Base-by-base conservation (phyloP, 192 early-diverging fungal species). In the Cladochytrium replicatum region DNA sequence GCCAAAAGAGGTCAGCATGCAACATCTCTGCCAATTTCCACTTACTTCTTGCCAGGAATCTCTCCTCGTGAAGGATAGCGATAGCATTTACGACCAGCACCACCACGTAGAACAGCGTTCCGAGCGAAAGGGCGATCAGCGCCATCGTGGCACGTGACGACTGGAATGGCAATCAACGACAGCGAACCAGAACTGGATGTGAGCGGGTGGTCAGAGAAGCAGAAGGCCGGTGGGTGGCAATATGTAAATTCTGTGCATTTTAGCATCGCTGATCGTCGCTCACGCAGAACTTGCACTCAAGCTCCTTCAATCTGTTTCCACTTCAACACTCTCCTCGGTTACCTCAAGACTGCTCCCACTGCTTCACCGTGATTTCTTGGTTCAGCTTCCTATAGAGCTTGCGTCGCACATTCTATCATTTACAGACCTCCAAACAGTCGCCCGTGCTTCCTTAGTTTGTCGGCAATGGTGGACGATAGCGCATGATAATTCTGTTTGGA, bases 41-140 rank as follows among this genome's bases (percentile, higher is more conserved):
- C 75, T 56, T 81, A 93, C 89, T 89, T 60, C 86, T 69, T 6
- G 88, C 85, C 19, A 94, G 71, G 59, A 94, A 94, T 19, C 91
- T 82, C 51, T 94, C 88, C 67, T 94, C 91, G 58, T 88, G 88
- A 39, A 94, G 62, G 44, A 94, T 74, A 38, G 91, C 91, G 27
- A 94, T 69, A 19, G 84, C 87, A 64, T 94, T 94, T 52, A 92
- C 74, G 46, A 91, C 71, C 61, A 91, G 75, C 29, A 93, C 68
- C 29, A 71, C 52, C 13, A 87, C 73, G 60, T 91, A 85, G 43
- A 93, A 68, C 32, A 93, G 64, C 24, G 80, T 82, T 30, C 87
- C 87, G 32, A 89, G 66, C 25, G 78, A 79, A 55, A 84, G 60
- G 27, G 70, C 60, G 59, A 79, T 71, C 30, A 56, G 55, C 4